phyloP scores from a whole-genome alignment of 2,329 filamentous ascomycete species.

The Amylocarpus encephaloides region DNA sequence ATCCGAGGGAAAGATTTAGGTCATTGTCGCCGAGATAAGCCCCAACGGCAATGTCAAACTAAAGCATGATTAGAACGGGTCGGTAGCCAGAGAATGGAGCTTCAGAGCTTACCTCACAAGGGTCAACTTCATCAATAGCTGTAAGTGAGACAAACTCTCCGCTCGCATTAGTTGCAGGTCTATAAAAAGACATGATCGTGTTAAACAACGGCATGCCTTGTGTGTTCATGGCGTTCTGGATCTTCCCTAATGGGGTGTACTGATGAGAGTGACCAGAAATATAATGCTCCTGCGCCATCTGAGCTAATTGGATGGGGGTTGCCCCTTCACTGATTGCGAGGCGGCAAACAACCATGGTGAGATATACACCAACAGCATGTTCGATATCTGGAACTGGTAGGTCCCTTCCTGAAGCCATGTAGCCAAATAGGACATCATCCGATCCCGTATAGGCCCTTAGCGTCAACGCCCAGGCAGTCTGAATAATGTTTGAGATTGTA shows the following conservation, averaged over 20 bases:
- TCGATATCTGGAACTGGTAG: slow-evolving; percentile 40
- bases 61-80: background rate
- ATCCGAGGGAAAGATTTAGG: background rate
- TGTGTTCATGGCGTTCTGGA: slow-evolving; percentile 5
- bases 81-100: background rate
- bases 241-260: slow-evolving; percentile 6
- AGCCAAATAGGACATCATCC: slow-evolving; percentile 46
- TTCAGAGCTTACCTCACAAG: background rate
- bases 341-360: slow-evolving; percentile 49
- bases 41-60: slow-evolving; percentile 2
- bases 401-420: slow-evolving; percentile 48
- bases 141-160: background rate
- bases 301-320: background rate
- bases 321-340: slow-evolving; percentile 30
- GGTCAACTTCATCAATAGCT: slow-evolving; percentile 1
- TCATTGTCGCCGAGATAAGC: background rate
- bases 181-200: slow-evolving; percentile 4
- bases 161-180: background rate
- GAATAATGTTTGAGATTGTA: slow-evolving; percentile 44
- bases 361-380: slow-evolving; percentile 40
- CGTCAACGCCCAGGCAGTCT: slow-evolving; percentile 46
- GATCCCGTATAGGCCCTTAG: slow-evolving; percentile 42
- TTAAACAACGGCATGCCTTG: slow-evolving; percentile 8
- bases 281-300: slow-evolving; percentile 5
- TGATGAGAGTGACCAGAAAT: background rate